Evolutionary conservation across 305 asterid genomes (phyloP).

Genomic region (Fraxinus floribunda): DNA sequence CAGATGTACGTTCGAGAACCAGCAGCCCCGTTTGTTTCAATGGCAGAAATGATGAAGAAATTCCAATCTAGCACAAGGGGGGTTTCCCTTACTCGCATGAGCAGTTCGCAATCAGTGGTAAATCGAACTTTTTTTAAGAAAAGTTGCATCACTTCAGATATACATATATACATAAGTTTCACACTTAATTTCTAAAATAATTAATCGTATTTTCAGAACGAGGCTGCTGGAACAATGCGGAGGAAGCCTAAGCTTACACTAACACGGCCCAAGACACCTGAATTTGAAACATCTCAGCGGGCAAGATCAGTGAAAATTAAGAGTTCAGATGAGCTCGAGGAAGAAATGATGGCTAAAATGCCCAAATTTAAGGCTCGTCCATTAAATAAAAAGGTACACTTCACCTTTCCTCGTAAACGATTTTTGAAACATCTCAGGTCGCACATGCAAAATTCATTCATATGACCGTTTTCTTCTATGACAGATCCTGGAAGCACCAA

Average conservation of each 20-base stretch:
- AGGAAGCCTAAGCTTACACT: conserved; percentile 71
- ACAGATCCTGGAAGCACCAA: conserved; percentile 68
- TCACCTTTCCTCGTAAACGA: not conserved
- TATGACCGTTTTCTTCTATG: conserved; percentile 1
- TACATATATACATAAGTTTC: not conserved
- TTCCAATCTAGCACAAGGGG: conserved; percentile 79
- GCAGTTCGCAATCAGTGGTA: conserved; percentile 55
- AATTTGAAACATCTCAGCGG: conserved; percentile 83
- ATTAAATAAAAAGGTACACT: conserved; percentile 66
- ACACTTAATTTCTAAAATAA: not conserved
- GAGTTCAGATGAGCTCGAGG: conserved; percentile 85
- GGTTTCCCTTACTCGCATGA: conserved; percentile 36
- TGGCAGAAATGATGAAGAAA: conserved; percentile 86
- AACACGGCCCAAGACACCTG: conserved; percentile 91
- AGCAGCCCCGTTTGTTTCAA: conserved; percentile 75
- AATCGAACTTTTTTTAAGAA: not conserved
- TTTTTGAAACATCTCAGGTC: not conserved
- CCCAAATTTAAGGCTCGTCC: conserved; percentile 95
- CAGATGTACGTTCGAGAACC: conserved; percentile 75
- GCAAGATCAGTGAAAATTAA: conserved; percentile 61
- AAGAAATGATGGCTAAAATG: conserved; percentile 88
- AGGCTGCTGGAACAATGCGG: conserved; percentile 46
- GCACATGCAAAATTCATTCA: not conserved
- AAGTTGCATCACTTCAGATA: not conserved
- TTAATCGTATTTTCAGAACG: conserved; percentile 34